Evolutionary conservation across 148 eudicot genomes (phyloP).

Genomic region (Vaccinium vitisidaea): DNA sequence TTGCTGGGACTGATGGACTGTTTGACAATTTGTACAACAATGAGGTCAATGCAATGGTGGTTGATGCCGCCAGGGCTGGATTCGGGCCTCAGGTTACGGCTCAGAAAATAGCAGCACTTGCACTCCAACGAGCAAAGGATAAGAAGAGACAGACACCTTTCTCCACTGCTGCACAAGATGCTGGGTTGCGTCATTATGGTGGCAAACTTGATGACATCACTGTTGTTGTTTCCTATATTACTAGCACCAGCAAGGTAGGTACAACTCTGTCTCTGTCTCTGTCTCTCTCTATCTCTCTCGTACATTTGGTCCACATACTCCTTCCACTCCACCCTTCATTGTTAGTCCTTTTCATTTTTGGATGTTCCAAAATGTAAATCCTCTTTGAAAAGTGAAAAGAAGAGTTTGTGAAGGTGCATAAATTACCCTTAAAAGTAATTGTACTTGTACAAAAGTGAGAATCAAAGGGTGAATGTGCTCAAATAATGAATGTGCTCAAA

Average conservation of each 20-base stretch:
- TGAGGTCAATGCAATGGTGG: slow-evolving; percentile 49
- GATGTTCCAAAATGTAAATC: background rate
- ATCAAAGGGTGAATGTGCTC: background rate
- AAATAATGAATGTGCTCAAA: background rate
- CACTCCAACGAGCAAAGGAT: slow-evolving; percentile 31
- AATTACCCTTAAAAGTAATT: background rate
- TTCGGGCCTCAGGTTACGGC: slow-evolving; percentile 54
- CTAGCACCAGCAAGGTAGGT: slow-evolving; percentile 28
- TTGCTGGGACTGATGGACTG: slow-evolving; percentile 62
- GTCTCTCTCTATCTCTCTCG: background rate
- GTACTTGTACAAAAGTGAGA: background rate
- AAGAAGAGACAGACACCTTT: slow-evolving; percentile 32
- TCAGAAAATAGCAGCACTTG: slow-evolving; percentile 34
- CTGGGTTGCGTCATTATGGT: slow-evolving; percentile 33
- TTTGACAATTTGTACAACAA: slow-evolving; percentile 58
- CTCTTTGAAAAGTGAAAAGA: background rate
- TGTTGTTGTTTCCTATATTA: slow-evolving; percentile 32
- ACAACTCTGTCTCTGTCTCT: background rate
- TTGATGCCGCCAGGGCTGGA: slow-evolving; percentile 45
- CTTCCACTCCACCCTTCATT: background rate
- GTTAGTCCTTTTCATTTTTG: background rate
- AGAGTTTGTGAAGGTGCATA: background rate
- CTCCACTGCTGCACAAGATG: slow-evolving; percentile 34
- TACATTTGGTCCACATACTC: background rate
- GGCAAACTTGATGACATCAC: slow-evolving; percentile 34